These are phyloP conservation scores for Gaeumannomyces tritici DNA, from an alignment of 2,329 filamentous ascomycete species.

Conservation along the genomic window DNA sequence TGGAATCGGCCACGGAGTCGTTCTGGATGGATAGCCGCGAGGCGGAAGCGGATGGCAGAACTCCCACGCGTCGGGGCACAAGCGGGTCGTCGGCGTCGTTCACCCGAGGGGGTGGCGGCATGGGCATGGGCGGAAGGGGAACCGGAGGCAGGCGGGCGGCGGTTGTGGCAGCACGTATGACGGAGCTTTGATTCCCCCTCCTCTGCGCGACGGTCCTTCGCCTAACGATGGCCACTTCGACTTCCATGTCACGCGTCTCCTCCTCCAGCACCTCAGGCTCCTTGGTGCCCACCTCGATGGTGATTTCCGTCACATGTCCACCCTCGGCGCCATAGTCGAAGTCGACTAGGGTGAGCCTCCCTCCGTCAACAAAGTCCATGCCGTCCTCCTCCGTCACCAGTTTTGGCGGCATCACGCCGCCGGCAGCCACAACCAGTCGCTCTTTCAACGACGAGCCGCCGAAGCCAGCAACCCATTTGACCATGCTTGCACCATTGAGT, in stretches of 20 bases:
- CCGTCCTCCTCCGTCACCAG: conserved; percentile 58
- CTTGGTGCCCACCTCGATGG: conserved; percentile 64
- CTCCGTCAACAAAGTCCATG: conserved; percentile 68
- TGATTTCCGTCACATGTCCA: conserved; percentile 47
- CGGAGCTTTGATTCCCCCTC: conserved; percentile 34
- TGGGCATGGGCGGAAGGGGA: conserved; percentile 3
- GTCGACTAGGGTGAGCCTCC: conserved; percentile 62
- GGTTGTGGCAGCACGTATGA: conserved; percentile 40
- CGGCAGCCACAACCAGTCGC: conserved; percentile 60
- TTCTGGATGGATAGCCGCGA: not conserved
- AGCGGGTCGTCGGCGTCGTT: conserved; percentile 41
- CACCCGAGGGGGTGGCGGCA: conserved; percentile 7
- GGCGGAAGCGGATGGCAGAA: conserved; percentile 13
- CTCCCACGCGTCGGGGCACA: conserved; percentile 37
- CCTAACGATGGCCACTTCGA: conserved; percentile 70
- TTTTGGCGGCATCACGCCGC: conserved; percentile 53
- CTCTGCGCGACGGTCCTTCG: conserved; percentile 62
- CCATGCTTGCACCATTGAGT: conserved; percentile 54
- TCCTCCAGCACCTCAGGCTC: conserved; percentile 63
- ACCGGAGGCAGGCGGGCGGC: conserved; percentile 21
- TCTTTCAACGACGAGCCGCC: conserved; percentile 38
- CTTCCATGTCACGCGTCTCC: conserved; percentile 63
- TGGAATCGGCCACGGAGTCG: conserved; percentile 10
- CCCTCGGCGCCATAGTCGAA: conserved; percentile 55
- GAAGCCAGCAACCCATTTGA: conserved; percentile 61